Evolutionary conservation across 2,329 filamentous ascomycete genomes (phyloP).

Genomic region (Myriosclerotinia scirpicola): DNA sequence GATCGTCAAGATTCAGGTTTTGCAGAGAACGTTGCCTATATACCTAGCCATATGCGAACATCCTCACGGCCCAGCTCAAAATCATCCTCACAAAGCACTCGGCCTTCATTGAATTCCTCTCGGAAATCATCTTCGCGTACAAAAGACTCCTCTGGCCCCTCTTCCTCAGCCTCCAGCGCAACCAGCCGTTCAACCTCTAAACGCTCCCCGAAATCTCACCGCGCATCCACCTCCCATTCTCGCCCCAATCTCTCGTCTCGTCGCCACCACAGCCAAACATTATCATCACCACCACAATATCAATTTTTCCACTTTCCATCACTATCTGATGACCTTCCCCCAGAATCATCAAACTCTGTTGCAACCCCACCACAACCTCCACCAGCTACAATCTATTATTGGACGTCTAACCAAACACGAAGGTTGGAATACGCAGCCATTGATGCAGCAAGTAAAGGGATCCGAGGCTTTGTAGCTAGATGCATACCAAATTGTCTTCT

Average conservation of each 20-base stretch:
- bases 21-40: conserved; percentile 26
- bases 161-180: conserved; percentile 21
- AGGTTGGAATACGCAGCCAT: conserved; percentile 66
- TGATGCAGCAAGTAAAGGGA: conserved; percentile 59
- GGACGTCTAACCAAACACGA: conserved; percentile 63
- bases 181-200: conserved; percentile 24
- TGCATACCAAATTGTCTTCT: conserved; percentile 62
- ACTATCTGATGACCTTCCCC: conserved; percentile 25
- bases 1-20: conserved; percentile 39
- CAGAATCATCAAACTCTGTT: conserved; percentile 40
- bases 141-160: conserved; percentile 20
- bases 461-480: conserved; percentile 61
- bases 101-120: conserved; percentile 26
- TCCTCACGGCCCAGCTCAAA: conserved; percentile 24
- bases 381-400: conserved; percentile 63
- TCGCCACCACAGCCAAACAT: conserved; percentile 24
- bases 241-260: conserved; percentile 5
- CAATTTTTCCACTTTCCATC: conserved; percentile 40
- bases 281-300: conserved; percentile 25
- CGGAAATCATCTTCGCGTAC: conserved; percentile 31
- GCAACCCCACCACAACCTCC: conserved; percentile 44
- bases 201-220: conserved; percentile 27
- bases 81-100: conserved; percentile 24
- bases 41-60: conserved; percentile 26
- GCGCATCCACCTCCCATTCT: conserved; percentile 9